Conservation (phyloP, 345 rosid species). For the Firmiana major region DNA sequence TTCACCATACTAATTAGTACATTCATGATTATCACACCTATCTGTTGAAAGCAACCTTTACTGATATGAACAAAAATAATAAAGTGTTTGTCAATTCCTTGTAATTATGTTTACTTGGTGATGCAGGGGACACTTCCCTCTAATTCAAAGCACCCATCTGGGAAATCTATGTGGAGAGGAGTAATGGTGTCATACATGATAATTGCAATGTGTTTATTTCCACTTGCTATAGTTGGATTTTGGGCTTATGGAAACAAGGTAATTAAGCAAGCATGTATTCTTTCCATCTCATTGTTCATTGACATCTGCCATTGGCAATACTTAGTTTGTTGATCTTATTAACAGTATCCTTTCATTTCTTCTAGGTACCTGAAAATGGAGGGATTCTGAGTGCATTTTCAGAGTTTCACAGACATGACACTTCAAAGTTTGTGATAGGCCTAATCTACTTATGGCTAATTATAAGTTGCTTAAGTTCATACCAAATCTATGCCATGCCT, state of each 20-base stretch:
- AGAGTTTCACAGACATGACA: constrained; percentile 19
- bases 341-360: not conserved
- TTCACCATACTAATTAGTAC: too few species aligned
- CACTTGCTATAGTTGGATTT: constrained; percentile 40
- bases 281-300: not conserved
- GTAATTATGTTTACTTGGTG: not conserved
- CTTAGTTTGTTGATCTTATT: not conserved
- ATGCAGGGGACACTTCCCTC: constrained; percentile 47
- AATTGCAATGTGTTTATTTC: constrained; percentile 23
- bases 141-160: constrained; percentile 18
- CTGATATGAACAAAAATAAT: too few species aligned
- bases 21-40: too few species aligned
- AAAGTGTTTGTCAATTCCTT: not conserved
- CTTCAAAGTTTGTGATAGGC: constrained; percentile 24
- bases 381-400: constrained; percentile 33
- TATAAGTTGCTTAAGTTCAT: constrained; percentile 33
- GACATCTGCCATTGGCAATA: not conserved
- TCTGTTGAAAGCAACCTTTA: too few species aligned
- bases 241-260: constrained; percentile 60
- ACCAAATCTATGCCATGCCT: constrained; percentile 56
- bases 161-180: constrained; percentile 50
- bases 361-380: constrained; percentile 28
- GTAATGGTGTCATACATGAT: constrained; percentile 36
- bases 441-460: constrained; percentile 24
- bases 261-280: not conserved